Evolutionary conservation across 805 yeast species (phyloP), one percentile per base, ranked within the genome.

Genomic region (Candida ipomoeae): DNA sequence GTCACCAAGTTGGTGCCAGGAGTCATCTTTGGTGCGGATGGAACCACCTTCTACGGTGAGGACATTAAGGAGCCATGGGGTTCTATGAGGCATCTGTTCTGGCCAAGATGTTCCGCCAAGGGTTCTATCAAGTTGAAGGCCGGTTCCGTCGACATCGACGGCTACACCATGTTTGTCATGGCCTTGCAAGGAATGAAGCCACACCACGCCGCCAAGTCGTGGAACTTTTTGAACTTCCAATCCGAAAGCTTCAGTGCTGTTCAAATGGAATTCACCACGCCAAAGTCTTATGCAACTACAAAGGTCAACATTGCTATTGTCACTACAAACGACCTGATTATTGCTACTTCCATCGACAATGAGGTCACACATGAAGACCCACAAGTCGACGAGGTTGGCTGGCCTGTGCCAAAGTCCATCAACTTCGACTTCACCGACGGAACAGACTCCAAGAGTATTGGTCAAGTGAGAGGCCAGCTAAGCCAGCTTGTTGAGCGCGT

Each of bases 141-240:
- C 53, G 50, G 46, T 40, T 59, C 61, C 3, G 61, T 75, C 45
- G 73, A 68, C 29, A 65, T 80, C 46, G 65, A 75, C 39, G 83
- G 81, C 36, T 66, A 62, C 49, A 69, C 89, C 45, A 87, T 94
- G 96, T 91, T 83, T 64, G 96, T 92, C 48, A 85, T 88, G 92
- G 99, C 99, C 6, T 73, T 89, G 59, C 99, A 94, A 74, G 98
- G 98, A 54, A 91, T 94, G 98, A 94, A 94, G 70, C 99, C 99
- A 7, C 97, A 94, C 69, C 99, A 94, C 70, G 97, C 97, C 34
- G 99, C 99, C 50, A 89, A 96, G 54, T 72, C 89, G 20, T 94
- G 99, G 99, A 94, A 92, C 71, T 94, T 94, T 66, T 70, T 88
- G 55, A 86, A 89, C 70, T 92, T 87, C 78, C 96, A 89, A 65